Evolutionary conservation across 2,329 filamentous ascomycete species (phyloP).

Genomic region (Xylaria multiplex): DNA sequence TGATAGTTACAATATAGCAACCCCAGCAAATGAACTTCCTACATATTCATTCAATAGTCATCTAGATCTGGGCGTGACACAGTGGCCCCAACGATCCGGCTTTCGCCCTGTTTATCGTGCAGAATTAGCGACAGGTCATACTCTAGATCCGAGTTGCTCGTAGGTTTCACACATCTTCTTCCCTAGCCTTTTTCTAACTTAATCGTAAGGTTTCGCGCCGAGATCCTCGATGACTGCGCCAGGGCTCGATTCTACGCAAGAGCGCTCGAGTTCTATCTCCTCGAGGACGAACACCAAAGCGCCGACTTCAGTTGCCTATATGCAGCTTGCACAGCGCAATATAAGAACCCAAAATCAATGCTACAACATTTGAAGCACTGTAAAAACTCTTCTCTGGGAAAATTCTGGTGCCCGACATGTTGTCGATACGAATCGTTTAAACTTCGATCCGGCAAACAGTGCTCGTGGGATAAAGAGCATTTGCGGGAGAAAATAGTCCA

Average conservation of each 20-base stretch:
- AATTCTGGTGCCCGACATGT: slow-evolving; percentile 37
- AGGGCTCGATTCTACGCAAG: slow-evolving; percentile 35
- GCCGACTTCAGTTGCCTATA: slow-evolving; percentile 35
- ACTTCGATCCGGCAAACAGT: slow-evolving; percentile 29
- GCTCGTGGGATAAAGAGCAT: slow-evolving; percentile 36
- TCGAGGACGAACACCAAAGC: slow-evolving; percentile 23
- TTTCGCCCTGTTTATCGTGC: neutral
- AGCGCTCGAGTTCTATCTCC: slow-evolving; percentile 35
- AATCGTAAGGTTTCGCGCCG: slow-evolving; percentile 30
- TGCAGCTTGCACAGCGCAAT: slow-evolving; percentile 31
- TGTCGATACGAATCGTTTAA: slow-evolving; percentile 25
- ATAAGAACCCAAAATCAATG: slow-evolving; percentile 33
- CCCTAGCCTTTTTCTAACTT: slow-evolving; percentile 2
- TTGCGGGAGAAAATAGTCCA: slow-evolving; percentile 4
- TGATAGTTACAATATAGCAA: neutral
- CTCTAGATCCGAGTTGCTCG: slow-evolving; percentile 10
- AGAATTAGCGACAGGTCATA: neutral
- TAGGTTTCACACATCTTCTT: slow-evolving; percentile 15
- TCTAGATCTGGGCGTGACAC: neutral
- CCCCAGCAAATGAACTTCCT: neutral
- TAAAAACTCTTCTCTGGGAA: slow-evolving; percentile 27
- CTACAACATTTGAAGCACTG: slow-evolving; percentile 40
- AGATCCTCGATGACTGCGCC: slow-evolving; percentile 39
- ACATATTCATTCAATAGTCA: neutral
- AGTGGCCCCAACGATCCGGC: neutral